Evolutionary conservation across 163 green algal species (phyloP).

Genomic region (Scenedesmus sp.): DNA sequence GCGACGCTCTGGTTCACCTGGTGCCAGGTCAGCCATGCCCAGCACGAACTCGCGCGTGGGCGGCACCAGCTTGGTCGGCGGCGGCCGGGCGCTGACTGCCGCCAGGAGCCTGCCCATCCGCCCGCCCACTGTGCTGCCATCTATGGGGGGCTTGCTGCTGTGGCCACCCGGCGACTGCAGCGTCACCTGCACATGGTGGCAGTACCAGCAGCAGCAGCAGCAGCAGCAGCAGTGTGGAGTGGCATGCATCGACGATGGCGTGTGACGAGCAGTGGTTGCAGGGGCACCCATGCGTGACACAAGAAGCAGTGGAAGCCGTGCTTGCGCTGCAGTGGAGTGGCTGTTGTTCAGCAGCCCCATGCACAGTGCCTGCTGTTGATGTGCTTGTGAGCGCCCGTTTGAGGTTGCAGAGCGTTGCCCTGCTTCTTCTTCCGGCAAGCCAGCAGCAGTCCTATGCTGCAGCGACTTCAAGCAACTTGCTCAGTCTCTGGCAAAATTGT

Average conservation of each 20-base stretch:
- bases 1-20: background rate
- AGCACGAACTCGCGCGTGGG: constrained; percentile 60
- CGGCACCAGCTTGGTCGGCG: constrained; percentile 32
- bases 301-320: too few relatives aligned
- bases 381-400: too few relatives aligned
- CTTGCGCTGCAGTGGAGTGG: too few relatives aligned
- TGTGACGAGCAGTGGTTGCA: background rate
- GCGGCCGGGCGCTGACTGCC: constrained; percentile 18
- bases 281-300: background rate
- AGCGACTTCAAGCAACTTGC: too few relatives aligned
- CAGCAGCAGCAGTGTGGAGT: background rate
- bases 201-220: background rate
- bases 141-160: constrained; percentile 61
- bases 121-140: constrained; percentile 55
- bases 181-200: constrained; percentile 48
- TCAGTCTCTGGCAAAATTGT: too few relatives aligned
- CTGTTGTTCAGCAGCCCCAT: too few relatives aligned
- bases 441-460: background rate
- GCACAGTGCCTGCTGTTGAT: background rate
- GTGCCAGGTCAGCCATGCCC: constrained; percentile 40
- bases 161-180: constrained; percentile 60
- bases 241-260: background rate
- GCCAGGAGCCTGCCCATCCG: constrained; percentile 55
- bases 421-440: background rate
- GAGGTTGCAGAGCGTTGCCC: too few relatives aligned